Conservation (phyloP, 768 basidiomycete species). For the Boletus sp. region DNA sequence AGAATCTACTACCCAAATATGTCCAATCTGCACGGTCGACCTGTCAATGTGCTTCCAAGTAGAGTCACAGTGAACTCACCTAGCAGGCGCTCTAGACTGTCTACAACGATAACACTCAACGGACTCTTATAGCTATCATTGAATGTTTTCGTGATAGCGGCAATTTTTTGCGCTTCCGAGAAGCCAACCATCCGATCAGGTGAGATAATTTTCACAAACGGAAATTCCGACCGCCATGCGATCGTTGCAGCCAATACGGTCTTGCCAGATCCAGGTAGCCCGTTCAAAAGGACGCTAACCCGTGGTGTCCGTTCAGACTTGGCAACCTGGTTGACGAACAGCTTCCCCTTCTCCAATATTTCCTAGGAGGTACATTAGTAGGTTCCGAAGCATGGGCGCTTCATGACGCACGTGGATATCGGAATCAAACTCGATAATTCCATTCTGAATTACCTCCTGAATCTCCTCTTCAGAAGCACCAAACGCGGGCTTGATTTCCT, state of each 20-base stretch:
- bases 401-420: slow-evolving; percentile 59
- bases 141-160: slow-evolving; percentile 89
- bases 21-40: slow-evolving; percentile 74
- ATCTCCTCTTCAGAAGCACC: slow-evolving; percentile 98
- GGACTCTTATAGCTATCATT: slow-evolving; percentile 97
- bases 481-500: slow-evolving; percentile 94
- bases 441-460: slow-evolving; percentile 88
- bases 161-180: slow-evolving; percentile 88
- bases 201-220: slow-evolving; percentile 96
- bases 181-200: slow-evolving; percentile 97
- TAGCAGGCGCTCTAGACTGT: slow-evolving; percentile 88
- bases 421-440: slow-evolving; percentile 84
- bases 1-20: slow-evolving; percentile 94
- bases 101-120: slow-evolving; percentile 91
- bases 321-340: slow-evolving; percentile 93
- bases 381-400: background rate
- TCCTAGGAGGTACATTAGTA: slow-evolving; percentile 47
- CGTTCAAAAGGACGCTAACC: slow-evolving; percentile 86
- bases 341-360: slow-evolving; percentile 77
- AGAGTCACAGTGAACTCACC: slow-evolving; percentile 46
- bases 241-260: slow-evolving; percentile 93
- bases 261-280: slow-evolving; percentile 89
- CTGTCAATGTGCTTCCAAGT: slow-evolving; percentile 4
- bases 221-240: slow-evolving; percentile 89
- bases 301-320: slow-evolving; percentile 87